Evolutionary conservation across 2,329 filamentous ascomycete genomes (phyloP).

Genomic region (Aspergillus sp.): DNA sequence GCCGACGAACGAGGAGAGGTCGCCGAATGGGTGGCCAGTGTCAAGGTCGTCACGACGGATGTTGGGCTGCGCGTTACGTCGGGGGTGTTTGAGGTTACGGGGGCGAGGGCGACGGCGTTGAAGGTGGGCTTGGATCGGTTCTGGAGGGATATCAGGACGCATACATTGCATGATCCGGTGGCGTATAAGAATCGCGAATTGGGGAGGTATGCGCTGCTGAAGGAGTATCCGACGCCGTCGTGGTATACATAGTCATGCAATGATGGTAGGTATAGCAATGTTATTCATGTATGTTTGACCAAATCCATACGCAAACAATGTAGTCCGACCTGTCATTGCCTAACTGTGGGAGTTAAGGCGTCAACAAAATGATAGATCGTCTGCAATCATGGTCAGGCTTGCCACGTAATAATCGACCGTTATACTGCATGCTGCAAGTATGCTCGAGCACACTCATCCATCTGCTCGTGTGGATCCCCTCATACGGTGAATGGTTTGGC

Average conservation of each 20-base stretch:
- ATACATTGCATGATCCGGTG: constrained; percentile 66
- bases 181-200: constrained; percentile 66
- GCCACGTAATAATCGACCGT: no score
- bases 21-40: constrained; percentile 62
- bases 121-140: constrained; percentile 64
- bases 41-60: constrained; percentile 64
- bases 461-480: no score
- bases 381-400: no score
- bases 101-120: constrained; percentile 56
- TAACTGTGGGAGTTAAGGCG: no score
- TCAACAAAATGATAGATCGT: no score
- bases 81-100: constrained; percentile 65
- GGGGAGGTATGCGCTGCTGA: constrained; percentile 57
- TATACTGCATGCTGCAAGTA: no score
- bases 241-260: constrained; percentile 57
- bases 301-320: no score
- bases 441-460: no score
- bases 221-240: constrained; percentile 57
- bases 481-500: no score
- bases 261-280: no score
- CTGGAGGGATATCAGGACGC: constrained; percentile 66
- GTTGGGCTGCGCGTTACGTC: constrained; percentile 57
- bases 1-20: constrained; percentile 57
- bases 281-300: no score
- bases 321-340: no score